Percentiles rank a stretch among this genome's conserved stretches.
Conservation (phyloP, 1,139 yeast species). For the Scheffersomyces lignicola region DNA sequence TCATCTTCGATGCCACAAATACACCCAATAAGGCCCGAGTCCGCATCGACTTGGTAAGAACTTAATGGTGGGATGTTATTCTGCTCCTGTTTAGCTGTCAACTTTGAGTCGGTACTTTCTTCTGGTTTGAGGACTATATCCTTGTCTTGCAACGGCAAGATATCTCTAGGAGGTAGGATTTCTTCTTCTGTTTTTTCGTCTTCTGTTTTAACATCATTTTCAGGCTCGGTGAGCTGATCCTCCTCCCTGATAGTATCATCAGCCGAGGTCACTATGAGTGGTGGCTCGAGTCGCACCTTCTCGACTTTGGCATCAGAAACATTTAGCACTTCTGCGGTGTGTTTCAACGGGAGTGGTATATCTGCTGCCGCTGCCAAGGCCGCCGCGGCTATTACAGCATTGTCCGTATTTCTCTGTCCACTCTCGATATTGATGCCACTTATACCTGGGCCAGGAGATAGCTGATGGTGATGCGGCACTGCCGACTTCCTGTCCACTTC, state of each 20-base stretch:
- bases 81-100: not conserved
- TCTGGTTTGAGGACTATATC: slow-evolving; percentile 1
- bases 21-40: slow-evolving; percentile 85
- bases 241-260: slow-evolving; percentile 9
- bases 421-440: slow-evolving; percentile 45
- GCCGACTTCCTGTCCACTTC: slow-evolving; percentile 29
- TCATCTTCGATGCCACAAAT: slow-evolving; percentile 87
- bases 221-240: slow-evolving; percentile 16
- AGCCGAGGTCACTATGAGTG: too few species aligned
- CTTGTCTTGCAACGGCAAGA: not conserved
- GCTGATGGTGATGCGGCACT: slow-evolving; percentile 8
- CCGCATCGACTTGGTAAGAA: slow-evolving; percentile 67
- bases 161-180: not conserved
- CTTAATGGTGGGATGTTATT: slow-evolving; percentile 30
- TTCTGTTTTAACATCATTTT: slow-evolving; percentile 19
- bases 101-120: slow-evolving; percentile 2
- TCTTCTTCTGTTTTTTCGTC: slow-evolving; percentile 7
- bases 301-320: slow-evolving; percentile 7
- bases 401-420: slow-evolving; percentile 39
- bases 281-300: slow-evolving; percentile 5
- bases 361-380: slow-evolving; percentile 74
- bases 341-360: slow-evolving; percentile 53
- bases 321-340: slow-evolving; percentile 2
- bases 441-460: slow-evolving; percentile 15
- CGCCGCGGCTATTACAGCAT: slow-evolving; percentile 68